phyloP scores from a whole-genome alignment of 164 flowering plant genomes.

The Platanus orientalis region DNA sequence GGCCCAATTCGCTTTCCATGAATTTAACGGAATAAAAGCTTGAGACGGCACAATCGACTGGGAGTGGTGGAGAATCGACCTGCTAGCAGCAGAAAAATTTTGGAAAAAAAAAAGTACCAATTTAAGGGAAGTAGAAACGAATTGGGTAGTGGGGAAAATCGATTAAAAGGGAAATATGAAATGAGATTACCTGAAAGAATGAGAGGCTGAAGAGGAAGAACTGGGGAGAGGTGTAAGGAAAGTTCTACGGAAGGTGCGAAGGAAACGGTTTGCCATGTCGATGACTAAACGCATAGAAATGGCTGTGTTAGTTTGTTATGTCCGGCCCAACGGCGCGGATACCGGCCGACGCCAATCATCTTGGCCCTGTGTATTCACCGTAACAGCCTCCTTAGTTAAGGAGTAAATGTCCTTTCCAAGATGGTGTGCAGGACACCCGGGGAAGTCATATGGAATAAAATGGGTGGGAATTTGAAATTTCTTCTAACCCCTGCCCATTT shows the following conservation, averaged over 20 bases:
- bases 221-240: constrained; percentile 22
- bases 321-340: too few species aligned
- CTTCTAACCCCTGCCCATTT: too few species aligned
- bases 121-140: neutral
- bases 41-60: constrained; percentile 5
- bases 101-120: neutral
- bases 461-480: too few species aligned
- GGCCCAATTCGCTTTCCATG: constrained; percentile 26
- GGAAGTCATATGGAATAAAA: too few species aligned
- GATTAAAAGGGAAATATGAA: neutral
- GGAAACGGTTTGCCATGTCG: constrained; percentile 33
- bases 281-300: neutral
- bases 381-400: too few species aligned
- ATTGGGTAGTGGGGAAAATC: constrained; percentile 1
- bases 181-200: constrained; percentile 27
- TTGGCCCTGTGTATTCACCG: too few species aligned
- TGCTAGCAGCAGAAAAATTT: constrained; percentile 5
- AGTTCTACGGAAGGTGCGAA: constrained; percentile 23
- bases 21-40: constrained; percentile 2
- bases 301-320: too few species aligned
- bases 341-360: too few species aligned
- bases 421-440: too few species aligned
- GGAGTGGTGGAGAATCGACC: constrained; percentile 16
- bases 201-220: constrained; percentile 14
- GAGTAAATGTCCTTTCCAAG: too few species aligned